A percentile compares a stretch with the other conserved stretches of the same genome.
phyloP scores from a whole-genome alignment of 495 filamentous ascomycete genomes.

The Elaphomyces granulatus region DNA sequence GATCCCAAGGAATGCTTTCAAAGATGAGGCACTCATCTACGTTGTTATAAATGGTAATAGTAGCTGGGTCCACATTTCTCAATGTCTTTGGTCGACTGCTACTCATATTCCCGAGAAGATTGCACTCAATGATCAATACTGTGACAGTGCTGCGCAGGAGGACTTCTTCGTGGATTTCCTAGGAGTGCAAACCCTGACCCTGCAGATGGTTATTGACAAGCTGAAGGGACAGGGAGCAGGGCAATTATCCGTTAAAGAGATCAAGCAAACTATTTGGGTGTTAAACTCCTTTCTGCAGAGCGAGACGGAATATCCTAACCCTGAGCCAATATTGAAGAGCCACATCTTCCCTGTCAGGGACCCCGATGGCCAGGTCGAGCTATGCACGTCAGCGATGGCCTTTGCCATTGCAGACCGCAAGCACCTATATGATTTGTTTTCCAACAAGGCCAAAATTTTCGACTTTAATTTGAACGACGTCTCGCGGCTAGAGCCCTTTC shows the following conservation, averaged over 20 bases:
- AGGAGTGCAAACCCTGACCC: constrained; percentile 17
- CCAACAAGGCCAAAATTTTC: constrained; percentile 15
- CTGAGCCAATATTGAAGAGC: constrained; percentile 5
- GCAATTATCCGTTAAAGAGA: constrained; percentile 8
- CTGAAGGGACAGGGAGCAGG: constrained; percentile 10
- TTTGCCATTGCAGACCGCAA: constrained; percentile 28
- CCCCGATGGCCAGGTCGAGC: constrained; percentile 5
- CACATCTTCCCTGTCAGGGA: constrained; percentile 18
- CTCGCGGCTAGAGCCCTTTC: constrained; percentile 16
- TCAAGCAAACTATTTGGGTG: constrained; percentile 22
- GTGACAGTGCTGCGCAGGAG: constrained; percentile 15
- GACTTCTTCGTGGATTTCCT: constrained; percentile 23
- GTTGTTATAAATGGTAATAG: constrained; percentile 2
- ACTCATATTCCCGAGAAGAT: constrained; percentile 22
- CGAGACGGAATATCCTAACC: constrained; percentile 3
- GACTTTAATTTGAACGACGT: constrained; percentile 27
- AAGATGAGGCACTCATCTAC: constrained; percentile 16
- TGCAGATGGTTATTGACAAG: constrained; percentile 21
- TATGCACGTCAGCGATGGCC: constrained; percentile 7
- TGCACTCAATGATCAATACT: constrained; percentile 21
- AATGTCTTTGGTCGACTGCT: constrained; percentile 28
- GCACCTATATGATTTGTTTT: constrained; percentile 15
- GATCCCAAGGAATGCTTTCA: constrained; percentile 12
- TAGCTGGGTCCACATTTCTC: constrained; percentile 20
- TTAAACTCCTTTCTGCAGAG: constrained; percentile 17